phyloP scores from a whole-genome alignment of 2,329 filamentous ascomycete genomes.

The Ophiognomonia clavigignenti-juglandacearum region DNA sequence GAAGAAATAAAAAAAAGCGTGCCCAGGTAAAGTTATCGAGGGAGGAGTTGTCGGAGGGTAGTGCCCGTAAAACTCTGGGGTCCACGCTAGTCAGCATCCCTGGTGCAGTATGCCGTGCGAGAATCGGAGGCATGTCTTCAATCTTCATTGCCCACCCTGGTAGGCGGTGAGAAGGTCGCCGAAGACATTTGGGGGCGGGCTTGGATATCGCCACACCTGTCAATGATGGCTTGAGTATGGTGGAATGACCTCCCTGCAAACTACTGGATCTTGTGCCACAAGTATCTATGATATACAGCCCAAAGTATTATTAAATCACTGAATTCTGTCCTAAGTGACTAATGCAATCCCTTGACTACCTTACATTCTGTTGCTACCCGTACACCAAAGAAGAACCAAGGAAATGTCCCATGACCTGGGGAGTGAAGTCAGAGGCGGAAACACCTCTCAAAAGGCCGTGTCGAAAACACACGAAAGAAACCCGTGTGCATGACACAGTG shows the following conservation, averaged over 20 bases:
- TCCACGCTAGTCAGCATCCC: no score
- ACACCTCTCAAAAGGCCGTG: background rate
- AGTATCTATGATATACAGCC: no score
- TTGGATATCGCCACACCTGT: no score
- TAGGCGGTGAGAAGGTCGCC: background rate
- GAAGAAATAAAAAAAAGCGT: no score
- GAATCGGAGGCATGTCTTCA: background rate
- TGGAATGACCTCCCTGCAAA: no score
- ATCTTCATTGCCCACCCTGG: background rate
- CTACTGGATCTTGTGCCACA: no score
- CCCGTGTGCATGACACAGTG: background rate
- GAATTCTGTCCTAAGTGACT: background rate
- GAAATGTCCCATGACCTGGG: slow-evolving; percentile 7
- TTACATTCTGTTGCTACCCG: slow-evolving; percentile 14
- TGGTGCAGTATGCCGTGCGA: slow-evolving; percentile 4
- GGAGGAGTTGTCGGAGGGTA: background rate
- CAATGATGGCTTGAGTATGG: background rate
- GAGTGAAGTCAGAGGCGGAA: background rate
- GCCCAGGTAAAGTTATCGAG: background rate
- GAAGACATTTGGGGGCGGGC: no score
- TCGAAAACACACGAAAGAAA: background rate
- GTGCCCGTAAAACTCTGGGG: no score
- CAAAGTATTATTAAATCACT: no score
- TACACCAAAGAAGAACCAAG: slow-evolving; percentile 7
- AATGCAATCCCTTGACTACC: slow-evolving; percentile 9